These are phyloP conservation scores for Pulveroboletus sp. DNA, from an alignment of 768 basidiomycete genomes.

Conservation along the genomic window DNA sequence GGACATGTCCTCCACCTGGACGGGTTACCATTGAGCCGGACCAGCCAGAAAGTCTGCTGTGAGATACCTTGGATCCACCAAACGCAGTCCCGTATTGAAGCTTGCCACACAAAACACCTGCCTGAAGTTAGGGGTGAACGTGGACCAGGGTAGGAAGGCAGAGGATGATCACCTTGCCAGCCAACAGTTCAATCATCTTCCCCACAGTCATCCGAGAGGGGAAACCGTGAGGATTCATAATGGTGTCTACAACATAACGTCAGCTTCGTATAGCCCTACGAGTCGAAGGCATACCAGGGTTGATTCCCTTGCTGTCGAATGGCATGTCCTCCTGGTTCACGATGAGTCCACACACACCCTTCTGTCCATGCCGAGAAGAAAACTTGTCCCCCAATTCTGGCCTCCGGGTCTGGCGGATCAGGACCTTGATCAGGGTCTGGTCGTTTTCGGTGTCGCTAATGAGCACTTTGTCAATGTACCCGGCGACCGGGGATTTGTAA, in stretches of 20 bases:
- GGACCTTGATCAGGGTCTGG: constrained; percentile 93
- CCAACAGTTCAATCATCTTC: constrained; percentile 98
- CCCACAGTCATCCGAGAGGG: constrained; percentile 99
- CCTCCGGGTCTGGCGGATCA: constrained; percentile 93
- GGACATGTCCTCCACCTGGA: constrained; percentile 95
- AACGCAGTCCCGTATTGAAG: constrained; percentile 95
- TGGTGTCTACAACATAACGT: constrained; percentile 63
- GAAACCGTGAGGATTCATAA: constrained; percentile 99
- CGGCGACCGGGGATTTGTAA: constrained; percentile 91
- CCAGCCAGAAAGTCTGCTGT: neutral
- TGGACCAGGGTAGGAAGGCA: neutral
- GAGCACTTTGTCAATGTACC: constrained; percentile 96
- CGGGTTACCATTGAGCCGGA: constrained; percentile 6
- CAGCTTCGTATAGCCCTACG: constrained; percentile 9
- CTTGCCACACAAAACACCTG: constrained; percentile 85
- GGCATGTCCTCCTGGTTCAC: constrained; percentile 99
- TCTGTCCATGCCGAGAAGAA: constrained; percentile 96
- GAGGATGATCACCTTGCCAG: constrained; percentile 67
- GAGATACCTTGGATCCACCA: constrained; percentile 85
- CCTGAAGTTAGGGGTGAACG: constrained; percentile 40
- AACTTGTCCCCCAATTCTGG: constrained; percentile 99
- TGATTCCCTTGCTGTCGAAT: constrained; percentile 96
- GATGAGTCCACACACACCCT: constrained; percentile 97
- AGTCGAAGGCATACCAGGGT: constrained; percentile 58
- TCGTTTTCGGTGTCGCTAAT: constrained; percentile 96